Conservation (phyloP, 495 filamentous ascomycete species). For the Penicillium goetzii region DNA sequence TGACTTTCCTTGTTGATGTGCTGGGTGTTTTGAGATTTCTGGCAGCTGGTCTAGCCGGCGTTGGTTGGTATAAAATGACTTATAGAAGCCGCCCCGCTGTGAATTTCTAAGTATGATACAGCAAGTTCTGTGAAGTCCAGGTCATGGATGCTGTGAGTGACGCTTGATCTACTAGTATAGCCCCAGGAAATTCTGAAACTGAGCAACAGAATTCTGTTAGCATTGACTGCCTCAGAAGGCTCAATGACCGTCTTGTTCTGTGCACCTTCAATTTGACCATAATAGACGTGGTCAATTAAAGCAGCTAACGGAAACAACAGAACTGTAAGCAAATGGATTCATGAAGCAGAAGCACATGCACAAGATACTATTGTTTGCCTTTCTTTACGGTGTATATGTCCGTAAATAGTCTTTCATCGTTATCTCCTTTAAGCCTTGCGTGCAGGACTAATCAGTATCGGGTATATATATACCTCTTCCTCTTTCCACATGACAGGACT, state of each 20-base stretch:
- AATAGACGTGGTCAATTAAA: not conserved
- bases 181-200: too few relatives aligned
- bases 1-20: not conserved
- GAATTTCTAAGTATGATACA: conserved; percentile 5
- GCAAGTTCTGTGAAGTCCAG: conserved; percentile 4
- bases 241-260: too few relatives aligned
- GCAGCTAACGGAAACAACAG: not conserved
- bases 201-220: too few relatives aligned
- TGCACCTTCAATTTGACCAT: too few relatives aligned
- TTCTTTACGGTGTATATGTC: not conserved
- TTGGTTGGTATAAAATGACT: not conserved
- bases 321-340: not conserved
- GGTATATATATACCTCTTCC: not conserved
- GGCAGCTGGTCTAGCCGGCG: not conserved
- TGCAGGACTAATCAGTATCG: not conserved
- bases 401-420: not conserved
- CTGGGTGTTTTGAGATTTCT: not conserved
- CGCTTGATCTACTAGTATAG: not conserved
- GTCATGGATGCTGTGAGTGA: not conserved
- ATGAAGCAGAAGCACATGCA: not conserved
- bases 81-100: not conserved
- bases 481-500: not conserved
- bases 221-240: too few relatives aligned
- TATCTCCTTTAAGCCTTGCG: not conserved
- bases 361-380: not conserved